Evolutionary conservation across 129 eudicot genomes (phyloP), one percentile per base, ranked within the genome.

Genomic region (Silybum marianum): DNA sequence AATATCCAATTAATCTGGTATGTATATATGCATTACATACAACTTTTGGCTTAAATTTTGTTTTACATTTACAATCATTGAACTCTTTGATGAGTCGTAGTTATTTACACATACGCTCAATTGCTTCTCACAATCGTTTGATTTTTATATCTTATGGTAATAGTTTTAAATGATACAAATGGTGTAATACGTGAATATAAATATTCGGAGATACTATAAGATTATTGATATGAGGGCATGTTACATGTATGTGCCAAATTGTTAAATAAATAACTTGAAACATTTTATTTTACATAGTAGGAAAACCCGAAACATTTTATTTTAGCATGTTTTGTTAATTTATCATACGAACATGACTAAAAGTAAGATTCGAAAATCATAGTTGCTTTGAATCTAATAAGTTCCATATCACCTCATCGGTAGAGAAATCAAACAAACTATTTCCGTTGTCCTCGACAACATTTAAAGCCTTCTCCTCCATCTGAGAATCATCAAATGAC

Each of bases 371-470:
- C 23, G 0, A 62, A 7, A 25, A 40, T 73, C 32, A 81, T n/a
- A 25, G 9, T 4, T 79, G 6, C 6, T 40, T 79, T n/a, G 23
- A 60, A 75, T 72, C 60, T 9, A 83, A 58, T 70, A 86, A 13
- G 30, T 79, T 82, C 87, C 77, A 86, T 40, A 76, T 80, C 77
- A 73, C 81, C 0, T 51, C 65, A 13, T 84, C 84, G 6, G 25
- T 24, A 25, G 82, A 16, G 18, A 70, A 71, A 62, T 70, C 78
- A 36, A 38, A 69, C 54, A 82, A 60, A 24, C 76, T 38, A 36
- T 40, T 74, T 34, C 36, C 19, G 21, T 11, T 75, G 9, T 77
- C 80, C 40, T 70, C 72, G 3, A 9, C 28, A 44, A 13, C 30
- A 4, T 68, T 65, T 12, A 80, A 75, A 25, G 51, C 74, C 1